phyloP scores from a whole-genome alignment of 805 yeast genomes.

The Clavispora santaluciae region DNA sequence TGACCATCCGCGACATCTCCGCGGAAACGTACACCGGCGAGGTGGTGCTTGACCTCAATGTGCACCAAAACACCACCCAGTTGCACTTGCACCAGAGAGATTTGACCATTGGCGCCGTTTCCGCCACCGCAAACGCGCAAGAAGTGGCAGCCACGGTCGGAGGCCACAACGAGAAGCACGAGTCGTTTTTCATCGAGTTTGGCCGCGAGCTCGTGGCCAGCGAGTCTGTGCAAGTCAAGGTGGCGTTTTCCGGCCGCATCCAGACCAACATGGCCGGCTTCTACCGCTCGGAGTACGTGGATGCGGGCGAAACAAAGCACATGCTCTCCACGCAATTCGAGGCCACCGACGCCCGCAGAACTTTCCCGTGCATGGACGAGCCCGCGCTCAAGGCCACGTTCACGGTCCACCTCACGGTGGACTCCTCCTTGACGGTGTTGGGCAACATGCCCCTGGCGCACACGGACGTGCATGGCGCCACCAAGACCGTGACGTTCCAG shows the following conservation, averaged over 20 bases:
- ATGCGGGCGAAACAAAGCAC: conserved; percentile 30
- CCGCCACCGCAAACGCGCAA: conserved; percentile 20
- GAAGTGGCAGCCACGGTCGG: conserved; percentile 21
- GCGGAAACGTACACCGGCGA: conserved; percentile 44
- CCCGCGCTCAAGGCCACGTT: conserved; percentile 55
- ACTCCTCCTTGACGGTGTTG: conserved; percentile 33
- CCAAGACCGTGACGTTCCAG: conserved; percentile 33
- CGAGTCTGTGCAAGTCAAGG: conserved; percentile 18
- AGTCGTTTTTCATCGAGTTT: conserved; percentile 60
- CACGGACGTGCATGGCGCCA: conserved; percentile 11
- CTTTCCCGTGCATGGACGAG: conserved; percentile 57
- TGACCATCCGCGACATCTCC: conserved; percentile 52
- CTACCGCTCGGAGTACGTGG: conserved; percentile 43
- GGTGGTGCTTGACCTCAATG: conserved; percentile 45
- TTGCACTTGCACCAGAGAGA: conserved; percentile 48
- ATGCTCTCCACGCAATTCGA: conserved; percentile 55
- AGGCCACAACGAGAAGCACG: conserved; percentile 47
- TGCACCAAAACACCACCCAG: conserved; percentile 36
- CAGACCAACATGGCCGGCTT: conserved; percentile 56
- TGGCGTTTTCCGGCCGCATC: conserved; percentile 40
- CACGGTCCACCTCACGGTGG: conserved; percentile 36
- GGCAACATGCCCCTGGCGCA: conserved; percentile 44
- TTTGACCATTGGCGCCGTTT: conserved; percentile 22
- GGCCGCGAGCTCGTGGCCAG: conserved; percentile 30
- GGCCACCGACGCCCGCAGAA: conserved; percentile 55